Percentiles rank a stretch among this genome's conserved stretches.
phyloP scores from a whole-genome alignment of 1,284 basidiomycete genomes.

The Ceratobasidium theobromae region DNA sequence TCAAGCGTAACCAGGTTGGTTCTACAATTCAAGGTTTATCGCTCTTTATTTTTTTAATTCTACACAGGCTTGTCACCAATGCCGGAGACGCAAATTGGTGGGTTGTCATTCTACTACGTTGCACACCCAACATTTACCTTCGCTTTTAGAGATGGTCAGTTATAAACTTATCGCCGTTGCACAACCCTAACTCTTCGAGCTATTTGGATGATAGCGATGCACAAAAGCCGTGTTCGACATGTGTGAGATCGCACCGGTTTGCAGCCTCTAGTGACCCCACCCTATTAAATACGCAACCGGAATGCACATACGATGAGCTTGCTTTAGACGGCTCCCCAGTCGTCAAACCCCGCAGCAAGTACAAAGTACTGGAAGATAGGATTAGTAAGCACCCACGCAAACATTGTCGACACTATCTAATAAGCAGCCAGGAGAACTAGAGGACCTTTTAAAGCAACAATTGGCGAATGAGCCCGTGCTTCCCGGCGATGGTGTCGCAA shows the following conservation, averaged over 20 bases:
- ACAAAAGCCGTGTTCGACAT: constrained; percentile 60
- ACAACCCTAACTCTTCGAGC: neutral
- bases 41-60: neutral
- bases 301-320: constrained; percentile 70
- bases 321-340: constrained; percentile 45
- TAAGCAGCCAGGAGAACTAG: constrained; percentile 66
- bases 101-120: neutral
- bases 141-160: constrained; percentile 10
- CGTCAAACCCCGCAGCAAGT: constrained; percentile 53
- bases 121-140: neutral
- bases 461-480: neutral
- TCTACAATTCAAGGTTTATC: neutral
- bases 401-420: constrained; percentile 17
- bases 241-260: constrained; percentile 65
- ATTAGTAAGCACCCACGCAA: constrained; percentile 55
- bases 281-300: constrained; percentile 53
- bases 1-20: constrained; percentile 19
- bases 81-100: constrained; percentile 18
- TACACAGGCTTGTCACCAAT: constrained; percentile 20
- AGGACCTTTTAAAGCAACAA: constrained; percentile 46
- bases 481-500: constrained; percentile 40
- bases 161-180: constrained; percentile 49
- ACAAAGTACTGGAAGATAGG: constrained; percentile 62
- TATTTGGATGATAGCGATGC: constrained; percentile 53
- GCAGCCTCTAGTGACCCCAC: constrained; percentile 58